Conservation (phyloP, 768 basidiomycete genomes). For the Trametes sanguinea region DNA sequence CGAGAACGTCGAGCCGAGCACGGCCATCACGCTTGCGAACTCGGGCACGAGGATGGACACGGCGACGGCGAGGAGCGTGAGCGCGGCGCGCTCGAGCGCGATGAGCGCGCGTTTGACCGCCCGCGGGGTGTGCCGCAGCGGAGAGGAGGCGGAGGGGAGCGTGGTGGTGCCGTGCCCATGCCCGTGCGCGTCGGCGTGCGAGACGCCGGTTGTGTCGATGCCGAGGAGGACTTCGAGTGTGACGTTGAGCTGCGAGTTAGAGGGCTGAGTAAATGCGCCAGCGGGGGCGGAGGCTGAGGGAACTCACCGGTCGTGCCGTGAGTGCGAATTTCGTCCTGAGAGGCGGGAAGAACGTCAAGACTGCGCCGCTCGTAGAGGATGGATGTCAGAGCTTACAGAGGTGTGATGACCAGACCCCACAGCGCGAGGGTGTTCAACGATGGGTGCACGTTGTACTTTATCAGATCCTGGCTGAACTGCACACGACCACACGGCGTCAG, state of each 20-base stretch:
- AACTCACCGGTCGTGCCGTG: conserved; percentile 72
- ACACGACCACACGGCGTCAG: background rate
- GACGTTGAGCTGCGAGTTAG: conserved; percentile 62
- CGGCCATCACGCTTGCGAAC: conserved; percentile 84
- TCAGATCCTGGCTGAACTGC: conserved; percentile 82
- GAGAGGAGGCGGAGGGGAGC: conserved; percentile 14
- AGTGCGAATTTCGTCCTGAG: conserved; percentile 85
- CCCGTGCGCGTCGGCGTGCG: conserved; percentile 32
- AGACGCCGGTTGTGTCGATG: conserved; percentile 45
- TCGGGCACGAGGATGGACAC: conserved; percentile 79
- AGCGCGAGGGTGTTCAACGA: conserved; percentile 71
- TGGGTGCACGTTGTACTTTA: conserved; percentile 69
- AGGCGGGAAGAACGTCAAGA: conserved; percentile 6
- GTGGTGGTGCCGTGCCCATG: conserved; percentile 23
- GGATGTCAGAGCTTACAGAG: conserved; percentile 52
- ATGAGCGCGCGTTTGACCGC: conserved; percentile 44
- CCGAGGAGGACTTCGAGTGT: conserved; percentile 81
- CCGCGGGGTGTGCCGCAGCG: conserved; percentile 31
- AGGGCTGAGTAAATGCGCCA: background rate
- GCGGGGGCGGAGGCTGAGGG: background rate
- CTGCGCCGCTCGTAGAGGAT: background rate
- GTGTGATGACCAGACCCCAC: conserved; percentile 84
- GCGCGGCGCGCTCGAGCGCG: conserved; percentile 54
- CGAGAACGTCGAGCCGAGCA: conserved; percentile 88
- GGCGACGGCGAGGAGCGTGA: conserved; percentile 61